phyloP scores from a whole-genome alignment of 2,329 filamentous ascomycete genomes.

The Diaporthe helianthi region DNA sequence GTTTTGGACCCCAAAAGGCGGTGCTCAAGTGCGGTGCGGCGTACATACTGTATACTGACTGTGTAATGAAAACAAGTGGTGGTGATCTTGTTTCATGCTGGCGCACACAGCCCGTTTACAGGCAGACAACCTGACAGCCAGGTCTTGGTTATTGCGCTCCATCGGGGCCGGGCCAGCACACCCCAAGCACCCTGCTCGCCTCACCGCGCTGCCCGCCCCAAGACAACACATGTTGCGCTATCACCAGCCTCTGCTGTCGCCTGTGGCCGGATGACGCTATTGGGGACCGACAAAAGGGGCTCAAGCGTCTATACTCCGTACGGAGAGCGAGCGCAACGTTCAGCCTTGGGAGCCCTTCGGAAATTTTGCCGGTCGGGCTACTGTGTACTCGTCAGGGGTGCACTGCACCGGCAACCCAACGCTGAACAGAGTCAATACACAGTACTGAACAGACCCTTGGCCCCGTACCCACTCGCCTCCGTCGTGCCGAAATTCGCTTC shows the following conservation, averaged over 20 bases:
- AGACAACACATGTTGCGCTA: neutral
- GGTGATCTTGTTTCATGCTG: slow-evolving; percentile 26
- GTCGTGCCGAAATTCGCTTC: slow-evolving; percentile 32
- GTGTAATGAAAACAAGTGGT: slow-evolving; percentile 17
- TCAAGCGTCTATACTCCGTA: slow-evolving; percentile 12
- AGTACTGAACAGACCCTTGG: too few species aligned
- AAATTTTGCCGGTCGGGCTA: slow-evolving; percentile 28
- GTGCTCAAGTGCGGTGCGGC: slow-evolving; percentile 22
- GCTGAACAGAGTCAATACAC: too few species aligned
- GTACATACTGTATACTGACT: too few species aligned
- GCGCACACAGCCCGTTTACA: slow-evolving; percentile 23
- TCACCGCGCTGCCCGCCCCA: neutral
- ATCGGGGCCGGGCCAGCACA: neutral
- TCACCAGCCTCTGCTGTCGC: slow-evolving; percentile 1
- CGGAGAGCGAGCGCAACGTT: slow-evolving; percentile 32
- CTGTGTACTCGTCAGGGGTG: slow-evolving; percentile 27
- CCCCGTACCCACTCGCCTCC: slow-evolving; percentile 31
- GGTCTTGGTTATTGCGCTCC: slow-evolving; percentile 1
- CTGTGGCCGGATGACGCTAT: slow-evolving; percentile 16
- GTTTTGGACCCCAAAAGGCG: slow-evolving; percentile 30
- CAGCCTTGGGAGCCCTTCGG: slow-evolving; percentile 29
- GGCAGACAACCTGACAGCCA: too few species aligned
- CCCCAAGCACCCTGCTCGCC: neutral
- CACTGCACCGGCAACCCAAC: neutral
- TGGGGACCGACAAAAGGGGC: slow-evolving; percentile 25